Evolutionary conservation across 2,329 filamentous ascomycete genomes (phyloP).

Genomic region (Monilinia laxa): DNA sequence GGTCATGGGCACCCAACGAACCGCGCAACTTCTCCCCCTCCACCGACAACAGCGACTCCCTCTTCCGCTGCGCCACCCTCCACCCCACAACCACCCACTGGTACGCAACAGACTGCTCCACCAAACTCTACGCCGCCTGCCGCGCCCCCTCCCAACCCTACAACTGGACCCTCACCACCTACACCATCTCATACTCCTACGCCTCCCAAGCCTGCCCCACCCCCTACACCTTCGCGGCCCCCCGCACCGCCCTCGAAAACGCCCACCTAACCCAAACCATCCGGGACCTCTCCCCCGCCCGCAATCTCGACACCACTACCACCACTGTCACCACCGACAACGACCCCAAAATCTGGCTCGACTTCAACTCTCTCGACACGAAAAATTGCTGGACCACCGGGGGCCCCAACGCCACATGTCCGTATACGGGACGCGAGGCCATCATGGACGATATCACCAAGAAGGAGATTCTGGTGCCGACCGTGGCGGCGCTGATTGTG

Average conservation of each 20-base stretch:
- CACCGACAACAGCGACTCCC: conserved; percentile 34
- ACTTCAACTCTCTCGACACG: conserved; percentile 59
- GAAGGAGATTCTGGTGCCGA: conserved; percentile 51
- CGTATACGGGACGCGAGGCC: conserved; percentile 47
- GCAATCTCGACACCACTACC: conserved; percentile 24
- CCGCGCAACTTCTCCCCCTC: conserved; percentile 49
- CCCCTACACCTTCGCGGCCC: conserved; percentile 53
- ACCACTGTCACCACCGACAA: conserved; percentile 20
- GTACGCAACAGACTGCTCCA: conserved; percentile 56
- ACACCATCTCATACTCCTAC: conserved; percentile 45
- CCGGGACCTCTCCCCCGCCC: not conserved
- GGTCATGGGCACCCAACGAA: conserved; percentile 60
- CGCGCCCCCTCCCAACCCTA: conserved; percentile 55
- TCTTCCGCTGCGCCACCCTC: conserved; percentile 54
- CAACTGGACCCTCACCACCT: conserved; percentile 53
- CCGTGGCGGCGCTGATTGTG: conserved; percentile 61
- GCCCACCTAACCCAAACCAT: conserved; percentile 48
- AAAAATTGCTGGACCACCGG: conserved; percentile 61
- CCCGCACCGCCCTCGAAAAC: conserved; percentile 64
- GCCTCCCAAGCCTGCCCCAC: conserved; percentile 49
- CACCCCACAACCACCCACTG: conserved; percentile 52
- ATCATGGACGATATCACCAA: conserved; percentile 44
- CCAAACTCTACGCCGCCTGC: conserved; percentile 55
- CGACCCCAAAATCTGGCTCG: conserved; percentile 51
- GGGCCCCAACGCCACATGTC: conserved; percentile 55